Conservation (phyloP, 164 flowering plant genomes). For the Stephania cephalantha region DNA sequence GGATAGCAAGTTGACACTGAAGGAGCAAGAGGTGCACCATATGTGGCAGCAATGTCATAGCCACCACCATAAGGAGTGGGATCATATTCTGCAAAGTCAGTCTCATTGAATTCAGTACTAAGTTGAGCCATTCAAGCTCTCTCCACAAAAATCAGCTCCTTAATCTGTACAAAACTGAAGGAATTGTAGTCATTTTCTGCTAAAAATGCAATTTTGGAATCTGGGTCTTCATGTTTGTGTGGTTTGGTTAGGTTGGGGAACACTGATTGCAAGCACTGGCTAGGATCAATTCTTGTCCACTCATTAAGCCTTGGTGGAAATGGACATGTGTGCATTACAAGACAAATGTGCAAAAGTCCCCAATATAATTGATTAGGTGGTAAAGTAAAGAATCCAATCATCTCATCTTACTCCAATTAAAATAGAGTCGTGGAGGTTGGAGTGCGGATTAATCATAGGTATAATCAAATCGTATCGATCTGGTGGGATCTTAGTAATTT, state of each 20-base stretch:
- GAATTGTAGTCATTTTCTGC: neutral
- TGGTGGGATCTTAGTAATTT: no score
- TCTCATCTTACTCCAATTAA: no score
- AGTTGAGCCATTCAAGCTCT: constrained; percentile 18
- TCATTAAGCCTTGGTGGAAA: no score
- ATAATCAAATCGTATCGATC: no score
- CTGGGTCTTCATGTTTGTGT: neutral
- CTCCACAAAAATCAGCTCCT: neutral
- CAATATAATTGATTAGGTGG: no score
- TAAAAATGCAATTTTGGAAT: neutral
- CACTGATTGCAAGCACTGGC: neutral
- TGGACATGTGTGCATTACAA: neutral
- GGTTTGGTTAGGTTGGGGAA: neutral
- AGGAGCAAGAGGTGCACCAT: constrained; percentile 71
- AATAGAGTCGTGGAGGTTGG: no score
- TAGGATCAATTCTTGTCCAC: no score
- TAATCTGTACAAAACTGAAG: neutral
- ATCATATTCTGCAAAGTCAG: constrained; percentile 52
- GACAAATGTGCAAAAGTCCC: neutral
- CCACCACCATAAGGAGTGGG: constrained; percentile 83
- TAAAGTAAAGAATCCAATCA: no score
- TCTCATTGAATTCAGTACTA: constrained; percentile 22
- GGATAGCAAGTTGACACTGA: constrained; percentile 66
- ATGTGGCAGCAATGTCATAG: constrained; percentile 40
- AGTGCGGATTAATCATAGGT: no score